Base-by-base conservation (phyloP, 2,329 filamentous ascomycete genomes). In the Dothideomycetes sp. region DNA sequence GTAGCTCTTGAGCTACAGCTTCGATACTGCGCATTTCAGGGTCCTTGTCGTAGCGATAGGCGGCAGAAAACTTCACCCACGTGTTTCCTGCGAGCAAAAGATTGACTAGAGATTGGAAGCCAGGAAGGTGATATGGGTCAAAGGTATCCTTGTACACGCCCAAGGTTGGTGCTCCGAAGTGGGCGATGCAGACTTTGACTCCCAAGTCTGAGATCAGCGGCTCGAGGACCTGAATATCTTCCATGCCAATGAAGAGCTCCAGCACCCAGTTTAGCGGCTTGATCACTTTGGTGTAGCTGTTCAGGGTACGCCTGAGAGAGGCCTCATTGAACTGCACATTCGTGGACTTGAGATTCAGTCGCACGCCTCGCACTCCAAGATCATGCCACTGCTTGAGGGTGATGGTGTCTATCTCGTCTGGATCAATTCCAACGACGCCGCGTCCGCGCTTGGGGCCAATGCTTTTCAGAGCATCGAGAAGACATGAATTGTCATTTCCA, bases 11-110 rank as follows among this genome's bases (percentile, higher is more conserved):
- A 7, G 64, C 66, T 30, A 79, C 55, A 2, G 62, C 61, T 38
- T 70, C 64, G 3, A 75, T 46, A 4, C 38, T 27, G 34, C 71
- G 62, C 19, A 55, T 57, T 16, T 64, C 49, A 5, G 57, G 54
- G 37, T 69, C 62, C 31, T 60, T 55, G 34, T 65, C 68, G 27
- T 76, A 59, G 5, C 75, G 65, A 54, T 79, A 79, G 1, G 72
- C 66, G 0, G 69, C 76, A 0, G 74, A 79, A 1, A 77, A 49
- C 49, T 79, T 79, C 40, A 76, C 63, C 51, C 68, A 79, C 1
- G 70, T 72, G 17, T 62, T 57, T 1, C 70, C 70, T 7, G 50
- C 50, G 15, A 60, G 54, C 22, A 74, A 57, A 5, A 79, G 52
- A 4, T 59, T 53, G 1, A 72, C 52, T 27, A 77, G 52, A 0